Percentiles rank a stretch among this genome's conserved stretches.
phyloP scores from a whole-genome alignment of 2,329 filamentous ascomycete species.

The Septoria petroselini region DNA sequence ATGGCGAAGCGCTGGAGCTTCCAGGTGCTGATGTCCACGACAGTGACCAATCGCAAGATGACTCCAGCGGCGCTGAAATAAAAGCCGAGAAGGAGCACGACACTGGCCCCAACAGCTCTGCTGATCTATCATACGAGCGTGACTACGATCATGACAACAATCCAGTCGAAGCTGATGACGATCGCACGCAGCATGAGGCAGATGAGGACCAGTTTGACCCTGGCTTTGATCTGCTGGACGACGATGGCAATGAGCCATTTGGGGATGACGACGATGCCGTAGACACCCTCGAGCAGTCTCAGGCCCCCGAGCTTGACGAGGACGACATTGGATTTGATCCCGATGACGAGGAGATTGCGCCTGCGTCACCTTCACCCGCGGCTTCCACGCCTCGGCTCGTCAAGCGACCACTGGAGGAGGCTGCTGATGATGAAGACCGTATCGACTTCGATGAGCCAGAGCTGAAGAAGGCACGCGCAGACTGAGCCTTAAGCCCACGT shows the following conservation, averaged over 20 bases:
- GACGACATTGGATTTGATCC: conserved; percentile 32
- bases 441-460: conserved; percentile 30
- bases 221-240: conserved; percentile 25
- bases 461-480: conserved; percentile 27
- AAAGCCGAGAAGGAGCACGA: conserved; percentile 11
- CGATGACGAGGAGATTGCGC: conserved; percentile 26
- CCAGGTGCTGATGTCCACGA: conserved; percentile 8
- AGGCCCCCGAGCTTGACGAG: conserved; percentile 13
- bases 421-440: conserved; percentile 29
- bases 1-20: neutral
- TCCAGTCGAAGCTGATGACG: conserved; percentile 2
- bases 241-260: conserved; percentile 22
- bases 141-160: no score
- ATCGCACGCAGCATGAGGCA: conserved; percentile 11
- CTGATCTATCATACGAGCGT: no score
- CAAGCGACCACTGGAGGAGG: conserved; percentile 36
- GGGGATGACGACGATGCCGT: conserved; percentile 15
- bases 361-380: neutral
- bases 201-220: conserved; percentile 25
- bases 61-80: no score
- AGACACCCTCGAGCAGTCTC: conserved; percentile 7
- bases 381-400: conserved; percentile 29
- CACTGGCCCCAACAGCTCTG: no score
- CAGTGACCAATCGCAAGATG: conserved; percentile 20
- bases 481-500: neutral